Conservation (phyloP, 169 alveolate genomes). For the Plasmodium yoelii region DNA sequence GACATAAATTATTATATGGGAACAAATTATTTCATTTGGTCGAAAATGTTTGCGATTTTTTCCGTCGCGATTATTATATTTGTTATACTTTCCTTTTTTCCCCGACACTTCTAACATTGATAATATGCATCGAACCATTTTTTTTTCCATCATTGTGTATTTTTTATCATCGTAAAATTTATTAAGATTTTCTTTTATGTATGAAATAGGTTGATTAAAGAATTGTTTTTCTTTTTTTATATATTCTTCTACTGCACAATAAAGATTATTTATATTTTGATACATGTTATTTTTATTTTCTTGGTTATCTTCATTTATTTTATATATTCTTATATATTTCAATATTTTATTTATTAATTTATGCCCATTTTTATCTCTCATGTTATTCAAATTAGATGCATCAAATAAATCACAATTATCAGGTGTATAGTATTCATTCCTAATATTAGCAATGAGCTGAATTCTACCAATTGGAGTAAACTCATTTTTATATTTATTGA, state of each 20-base stretch:
- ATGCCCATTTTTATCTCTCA: not conserved
- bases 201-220: slow-evolving; percentile 15
- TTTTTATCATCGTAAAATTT: slow-evolving; percentile 23
- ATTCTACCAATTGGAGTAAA: slow-evolving; percentile 46
- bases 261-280: slow-evolving; percentile 1
- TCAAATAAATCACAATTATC: not conserved
- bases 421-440: slow-evolving; percentile 7
- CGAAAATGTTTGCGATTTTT: not conserved
- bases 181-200: slow-evolving; percentile 18
- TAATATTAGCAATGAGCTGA: slow-evolving; percentile 8
- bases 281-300: not conserved
- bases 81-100: not conserved
- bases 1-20: slow-evolving; percentile 37
- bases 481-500: slow-evolving; percentile 45
- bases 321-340: slow-evolving; percentile 25
- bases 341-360: slow-evolving; percentile 13
- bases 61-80: not conserved
- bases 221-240: not conserved
- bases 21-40: slow-evolving; percentile 18
- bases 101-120: slow-evolving; percentile 16
- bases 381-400: not conserved
- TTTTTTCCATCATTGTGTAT: slow-evolving; percentile 5
- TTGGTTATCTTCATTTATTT: not conserved
- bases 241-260: not conserved
- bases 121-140: slow-evolving; percentile 2